phyloP scores from a whole-genome alignment of 768 basidiomycete species.

The Lactarius sp. region DNA sequence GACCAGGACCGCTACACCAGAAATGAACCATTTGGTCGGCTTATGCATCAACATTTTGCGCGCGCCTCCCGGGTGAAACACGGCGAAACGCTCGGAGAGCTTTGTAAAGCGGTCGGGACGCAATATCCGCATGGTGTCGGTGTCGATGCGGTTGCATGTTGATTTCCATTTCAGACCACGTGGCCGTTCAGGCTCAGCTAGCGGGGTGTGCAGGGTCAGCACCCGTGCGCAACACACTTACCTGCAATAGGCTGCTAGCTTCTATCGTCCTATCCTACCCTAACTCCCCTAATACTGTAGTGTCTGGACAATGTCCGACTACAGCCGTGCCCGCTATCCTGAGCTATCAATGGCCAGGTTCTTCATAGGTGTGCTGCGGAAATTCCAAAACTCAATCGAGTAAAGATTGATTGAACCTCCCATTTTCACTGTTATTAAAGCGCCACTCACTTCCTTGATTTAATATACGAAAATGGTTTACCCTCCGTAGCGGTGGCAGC shows the following conservation, averaged over 20 bases:
- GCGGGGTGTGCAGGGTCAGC: background rate
- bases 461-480: background rate
- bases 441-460: constrained; percentile 20
- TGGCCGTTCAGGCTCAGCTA: background rate
- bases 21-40: background rate
- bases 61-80: background rate
- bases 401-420: constrained; percentile 21
- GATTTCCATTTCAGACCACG: constrained; percentile 4
- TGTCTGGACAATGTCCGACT: background rate
- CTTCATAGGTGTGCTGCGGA: background rate
- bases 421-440: constrained; percentile 13
- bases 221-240: background rate
- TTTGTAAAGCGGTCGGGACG: background rate
- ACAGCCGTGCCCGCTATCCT: background rate
- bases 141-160: constrained; percentile 10
- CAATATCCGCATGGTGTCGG: background rate
- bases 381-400: constrained; percentile 10
- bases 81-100: background rate
- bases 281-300: background rate
- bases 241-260: background rate
- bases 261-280: background rate
- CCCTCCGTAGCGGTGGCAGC: background rate
- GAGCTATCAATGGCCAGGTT: background rate
- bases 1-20: background rate
- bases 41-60: background rate